Conservation (phyloP, 495 filamentous ascomycete species). For the Tuber magnatum region DNA sequence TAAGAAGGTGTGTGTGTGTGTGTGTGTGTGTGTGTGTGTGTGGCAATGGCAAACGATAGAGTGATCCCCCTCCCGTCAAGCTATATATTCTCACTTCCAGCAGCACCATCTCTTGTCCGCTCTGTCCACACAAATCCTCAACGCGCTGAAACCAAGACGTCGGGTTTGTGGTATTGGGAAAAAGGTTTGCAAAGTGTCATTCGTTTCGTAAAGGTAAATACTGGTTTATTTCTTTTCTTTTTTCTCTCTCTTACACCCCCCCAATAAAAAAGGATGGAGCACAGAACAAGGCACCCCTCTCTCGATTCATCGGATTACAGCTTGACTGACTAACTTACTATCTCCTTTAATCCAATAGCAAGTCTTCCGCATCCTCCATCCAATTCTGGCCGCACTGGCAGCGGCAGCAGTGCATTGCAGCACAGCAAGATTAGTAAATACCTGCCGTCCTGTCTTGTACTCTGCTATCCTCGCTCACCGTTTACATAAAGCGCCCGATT, state of each 20-base stretch:
- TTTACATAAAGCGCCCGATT: neutral
- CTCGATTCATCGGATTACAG: neutral
- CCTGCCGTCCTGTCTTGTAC: neutral
- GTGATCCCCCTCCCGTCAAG: neutral
- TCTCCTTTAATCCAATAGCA: neutral
- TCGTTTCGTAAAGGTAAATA: neutral
- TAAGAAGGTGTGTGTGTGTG: neutral
- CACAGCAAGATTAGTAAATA: neutral
- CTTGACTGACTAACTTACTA: neutral
- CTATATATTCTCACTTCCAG: slow-evolving; percentile 1
- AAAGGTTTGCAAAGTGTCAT: neutral
- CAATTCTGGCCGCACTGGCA: neutral
- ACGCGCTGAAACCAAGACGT: neutral
- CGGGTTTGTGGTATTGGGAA: neutral
- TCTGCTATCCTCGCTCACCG: neutral
- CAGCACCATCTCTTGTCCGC: neutral
- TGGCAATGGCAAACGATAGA: slow-evolving; percentile 1
- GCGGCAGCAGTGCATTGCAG: neutral
- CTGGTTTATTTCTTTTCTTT: neutral
- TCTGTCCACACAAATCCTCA: neutral
- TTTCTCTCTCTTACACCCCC: neutral
- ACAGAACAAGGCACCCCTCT: neutral
- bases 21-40: too few species aligned
- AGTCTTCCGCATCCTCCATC: neutral
- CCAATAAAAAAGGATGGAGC: neutral